phyloP scores from a whole-genome alignment of 2,329 filamentous ascomycete genomes.

The Hypoxylon sp. region DNA sequence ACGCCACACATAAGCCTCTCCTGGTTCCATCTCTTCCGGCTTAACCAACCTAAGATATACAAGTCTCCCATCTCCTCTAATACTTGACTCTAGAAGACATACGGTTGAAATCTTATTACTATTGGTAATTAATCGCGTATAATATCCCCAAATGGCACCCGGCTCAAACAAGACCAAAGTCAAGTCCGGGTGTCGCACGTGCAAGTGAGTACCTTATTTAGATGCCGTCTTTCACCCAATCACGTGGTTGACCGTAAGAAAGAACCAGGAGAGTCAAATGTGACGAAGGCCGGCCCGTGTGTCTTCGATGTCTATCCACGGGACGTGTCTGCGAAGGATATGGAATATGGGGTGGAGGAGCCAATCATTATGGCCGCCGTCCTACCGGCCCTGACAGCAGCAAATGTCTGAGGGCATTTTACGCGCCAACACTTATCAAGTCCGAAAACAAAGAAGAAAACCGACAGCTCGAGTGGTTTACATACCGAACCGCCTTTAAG shows the following conservation, averaged over 20 bases:
- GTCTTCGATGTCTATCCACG: slow-evolving; percentile 49
- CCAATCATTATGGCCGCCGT: slow-evolving; percentile 31
- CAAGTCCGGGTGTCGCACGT: slow-evolving; percentile 53
- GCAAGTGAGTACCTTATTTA: slow-evolving; percentile 48
- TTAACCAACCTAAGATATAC: background rate
- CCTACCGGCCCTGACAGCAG: slow-evolving; percentile 52
- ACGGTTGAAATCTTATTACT: background rate
- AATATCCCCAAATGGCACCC: slow-evolving; percentile 10
- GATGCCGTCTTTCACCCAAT: background rate
- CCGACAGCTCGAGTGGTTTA: slow-evolving; percentile 61
- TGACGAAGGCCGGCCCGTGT: slow-evolving; percentile 51
- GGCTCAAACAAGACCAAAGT: slow-evolving; percentile 34
- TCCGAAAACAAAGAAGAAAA: slow-evolving; percentile 52
- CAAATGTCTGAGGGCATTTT: slow-evolving; percentile 14
- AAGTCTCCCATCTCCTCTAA: background rate
- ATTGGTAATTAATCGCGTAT: background rate
- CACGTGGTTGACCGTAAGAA: slow-evolving; percentile 14
- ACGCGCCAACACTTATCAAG: slow-evolving; percentile 23
- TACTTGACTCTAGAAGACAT: background rate
- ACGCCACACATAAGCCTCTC: background rate
- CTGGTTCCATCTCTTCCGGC: slow-evolving; percentile 4
- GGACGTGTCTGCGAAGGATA: slow-evolving; percentile 54
- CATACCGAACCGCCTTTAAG: slow-evolving; percentile 56
- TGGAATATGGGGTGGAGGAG: slow-evolving; percentile 52
- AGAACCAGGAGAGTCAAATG: slow-evolving; percentile 53